phyloP scores from a whole-genome alignment of 176 grass and related monocot species.

The Triticum dicoccoides region DNA sequence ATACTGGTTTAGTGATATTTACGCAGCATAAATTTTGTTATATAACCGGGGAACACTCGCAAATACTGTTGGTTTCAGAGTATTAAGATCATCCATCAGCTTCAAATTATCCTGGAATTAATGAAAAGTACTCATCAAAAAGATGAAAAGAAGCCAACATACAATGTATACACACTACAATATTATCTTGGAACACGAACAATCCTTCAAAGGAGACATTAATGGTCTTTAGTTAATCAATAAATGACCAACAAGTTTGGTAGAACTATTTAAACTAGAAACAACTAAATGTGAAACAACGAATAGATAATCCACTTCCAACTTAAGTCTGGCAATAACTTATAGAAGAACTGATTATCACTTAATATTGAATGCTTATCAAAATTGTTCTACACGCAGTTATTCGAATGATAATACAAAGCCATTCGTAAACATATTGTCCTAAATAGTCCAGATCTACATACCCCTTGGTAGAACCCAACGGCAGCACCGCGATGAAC shows the following conservation, averaged over 20 bases:
- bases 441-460: neutral
- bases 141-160: conserved; percentile 2
- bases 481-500: conserved; percentile 9
- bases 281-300: neutral
- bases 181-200: neutral
- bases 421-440: neutral
- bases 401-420: neutral
- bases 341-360: neutral
- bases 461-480: conserved; percentile 26
- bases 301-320: neutral
- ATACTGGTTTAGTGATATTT: conserved; percentile 28
- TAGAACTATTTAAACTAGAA: neutral
- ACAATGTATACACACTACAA: neutral
- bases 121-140: conserved; percentile 9
- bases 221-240: neutral
- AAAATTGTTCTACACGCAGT: neutral
- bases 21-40: conserved; percentile 93
- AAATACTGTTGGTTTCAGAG: conserved; percentile 82
- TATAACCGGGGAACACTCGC: conserved; percentile 78
- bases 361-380: neutral
- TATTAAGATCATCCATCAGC: conserved; percentile 88
- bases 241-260: neutral
- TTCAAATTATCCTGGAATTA: conserved; percentile 88
- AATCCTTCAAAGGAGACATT: neutral
- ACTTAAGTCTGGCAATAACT: neutral